These are phyloP conservation scores for Coffea canephora DNA, from an alignment of 257 asterid species.

Conservation along the genomic window DNA sequence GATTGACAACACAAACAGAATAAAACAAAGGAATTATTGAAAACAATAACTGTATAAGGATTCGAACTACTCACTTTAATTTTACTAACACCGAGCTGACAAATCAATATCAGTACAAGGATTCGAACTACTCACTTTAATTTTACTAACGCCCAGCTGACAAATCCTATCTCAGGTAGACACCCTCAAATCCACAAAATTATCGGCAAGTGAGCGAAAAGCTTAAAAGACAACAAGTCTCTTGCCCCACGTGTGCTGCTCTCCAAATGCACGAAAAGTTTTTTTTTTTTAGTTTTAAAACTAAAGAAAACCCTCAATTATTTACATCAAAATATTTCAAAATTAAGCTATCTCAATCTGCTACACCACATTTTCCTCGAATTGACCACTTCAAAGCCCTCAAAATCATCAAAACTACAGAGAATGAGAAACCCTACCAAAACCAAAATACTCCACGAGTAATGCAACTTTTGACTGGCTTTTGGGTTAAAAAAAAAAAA, in stretches of 20 bases:
- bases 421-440: neutral
- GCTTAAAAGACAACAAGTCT: neutral
- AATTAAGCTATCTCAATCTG: neutral
- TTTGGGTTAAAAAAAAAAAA: neutral
- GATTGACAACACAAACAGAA: constrained; percentile 9
- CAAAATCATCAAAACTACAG: neutral
- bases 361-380: neutral
- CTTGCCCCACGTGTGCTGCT: neutral
- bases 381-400: neutral
- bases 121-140: constrained; percentile 36
- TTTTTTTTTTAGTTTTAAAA: too few species aligned
- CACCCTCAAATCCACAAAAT: constrained; percentile 2
- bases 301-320: neutral
- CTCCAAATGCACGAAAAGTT: neutral
- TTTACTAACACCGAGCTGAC: neutral
- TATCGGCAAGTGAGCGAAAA: neutral
- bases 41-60: constrained; percentile 11
- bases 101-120: constrained; percentile 11
- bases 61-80: constrained; percentile 36
- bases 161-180: neutral
- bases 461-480: neutral
- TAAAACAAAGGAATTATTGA: neutral
- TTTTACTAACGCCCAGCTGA: neutral
- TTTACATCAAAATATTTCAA: neutral
- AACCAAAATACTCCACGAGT: neutral